Conservation (phyloP, 495 filamentous ascomycete genomes). For the Pseudomonodictys pantanalensis region DNA sequence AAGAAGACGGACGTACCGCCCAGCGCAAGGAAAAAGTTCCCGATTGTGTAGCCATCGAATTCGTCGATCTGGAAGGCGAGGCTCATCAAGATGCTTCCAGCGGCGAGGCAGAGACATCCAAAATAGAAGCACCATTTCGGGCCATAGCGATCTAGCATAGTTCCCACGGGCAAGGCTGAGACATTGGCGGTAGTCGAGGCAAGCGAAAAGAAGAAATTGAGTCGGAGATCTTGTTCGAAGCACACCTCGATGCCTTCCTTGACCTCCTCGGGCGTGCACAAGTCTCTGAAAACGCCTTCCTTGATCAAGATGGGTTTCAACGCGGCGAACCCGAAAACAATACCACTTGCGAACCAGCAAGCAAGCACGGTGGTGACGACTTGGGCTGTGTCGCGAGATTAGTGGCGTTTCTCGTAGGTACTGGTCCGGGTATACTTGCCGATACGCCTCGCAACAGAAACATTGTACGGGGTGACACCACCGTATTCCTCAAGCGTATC, state of each 20-base stretch:
- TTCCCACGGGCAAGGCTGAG: constrained; percentile 74
- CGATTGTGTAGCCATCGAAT: constrained; percentile 70
- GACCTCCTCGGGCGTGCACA: constrained; percentile 22
- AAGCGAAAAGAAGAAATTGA: constrained; percentile 41
- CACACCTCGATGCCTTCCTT: constrained; percentile 21
- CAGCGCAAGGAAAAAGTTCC: constrained; percentile 78
- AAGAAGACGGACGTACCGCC: constrained; percentile 89
- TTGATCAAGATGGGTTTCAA: constrained; percentile 34
- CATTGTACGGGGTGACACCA: constrained; percentile 34
- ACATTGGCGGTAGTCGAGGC: constrained; percentile 53
- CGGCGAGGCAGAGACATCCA: constrained; percentile 62
- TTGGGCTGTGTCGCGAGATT: constrained; percentile 21
- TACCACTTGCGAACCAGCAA: constrained; percentile 31
- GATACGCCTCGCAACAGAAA: constrained; percentile 25
- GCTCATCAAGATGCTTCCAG: constrained; percentile 68
- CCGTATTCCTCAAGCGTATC: constrained; percentile 22
- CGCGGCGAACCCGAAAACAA: constrained; percentile 33
- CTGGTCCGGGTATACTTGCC: constrained; percentile 27
- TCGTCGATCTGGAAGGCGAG: constrained; percentile 58
- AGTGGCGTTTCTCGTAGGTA: constrained; percentile 1
- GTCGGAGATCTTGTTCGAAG: constrained; percentile 31
- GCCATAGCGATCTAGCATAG: constrained; percentile 78
- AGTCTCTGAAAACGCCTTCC: constrained; percentile 29
- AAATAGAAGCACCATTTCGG: constrained; percentile 71
- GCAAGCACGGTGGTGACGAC: constrained; percentile 25